These are phyloP conservation scores for Fagopyrum homotropicum DNA, from an alignment of 148 eudicot genomes.

Conservation along the genomic window DNA sequence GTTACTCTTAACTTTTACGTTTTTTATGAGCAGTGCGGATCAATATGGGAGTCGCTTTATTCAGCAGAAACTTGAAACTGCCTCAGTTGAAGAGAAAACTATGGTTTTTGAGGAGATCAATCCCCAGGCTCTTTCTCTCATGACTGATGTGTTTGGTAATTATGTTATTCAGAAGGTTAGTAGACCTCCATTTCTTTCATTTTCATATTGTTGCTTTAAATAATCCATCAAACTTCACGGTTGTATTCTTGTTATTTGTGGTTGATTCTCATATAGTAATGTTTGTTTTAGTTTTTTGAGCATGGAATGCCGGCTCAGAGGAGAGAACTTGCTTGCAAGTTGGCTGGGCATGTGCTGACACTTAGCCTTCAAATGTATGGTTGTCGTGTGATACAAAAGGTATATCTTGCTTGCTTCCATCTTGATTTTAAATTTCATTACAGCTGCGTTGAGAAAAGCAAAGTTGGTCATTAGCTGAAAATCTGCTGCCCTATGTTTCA, in stretches of 20 bases:
- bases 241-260: neutral
- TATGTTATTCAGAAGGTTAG: constrained; percentile 93
- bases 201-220: neutral
- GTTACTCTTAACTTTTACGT: neutral
- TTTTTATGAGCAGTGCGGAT: constrained; percentile 62
- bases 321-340: constrained; percentile 77
- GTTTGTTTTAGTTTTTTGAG: constrained; percentile 71
- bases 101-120: constrained; percentile 88
- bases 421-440: neutral
- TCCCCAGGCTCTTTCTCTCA: constrained; percentile 75
- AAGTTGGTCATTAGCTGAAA: neutral
- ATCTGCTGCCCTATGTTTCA: neutral
- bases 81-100: constrained; percentile 73
- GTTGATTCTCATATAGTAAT: neutral
- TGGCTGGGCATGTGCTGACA: constrained; percentile 69
- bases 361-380: constrained; percentile 99
- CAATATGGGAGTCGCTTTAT: constrained; percentile 98
- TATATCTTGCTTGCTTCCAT: constrained; percentile 16
- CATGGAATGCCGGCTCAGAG: constrained; percentile 82
- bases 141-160: constrained; percentile 99
- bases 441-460: neutral
- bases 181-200: neutral
- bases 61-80: constrained; percentile 96
- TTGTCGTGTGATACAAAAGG: constrained; percentile 98
- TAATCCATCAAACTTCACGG: neutral